Conservation (phyloP, 2,329 filamentous ascomycete species). For the Dothistroma septosporum region DNA sequence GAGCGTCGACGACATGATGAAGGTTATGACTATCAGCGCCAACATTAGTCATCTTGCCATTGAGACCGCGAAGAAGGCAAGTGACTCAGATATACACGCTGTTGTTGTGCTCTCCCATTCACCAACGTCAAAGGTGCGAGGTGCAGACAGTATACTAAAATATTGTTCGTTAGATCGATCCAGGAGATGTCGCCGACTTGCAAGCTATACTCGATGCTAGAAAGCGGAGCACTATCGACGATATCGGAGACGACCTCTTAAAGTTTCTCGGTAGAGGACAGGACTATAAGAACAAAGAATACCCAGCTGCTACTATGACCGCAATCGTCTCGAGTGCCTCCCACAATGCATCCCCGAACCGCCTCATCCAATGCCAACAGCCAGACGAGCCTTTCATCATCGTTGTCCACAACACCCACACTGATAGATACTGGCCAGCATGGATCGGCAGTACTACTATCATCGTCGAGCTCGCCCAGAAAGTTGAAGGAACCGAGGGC, state of each 20-base stretch:
- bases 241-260: background rate
- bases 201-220: background rate
- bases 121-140: background rate
- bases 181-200: background rate
- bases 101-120: background rate
- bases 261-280: background rate
- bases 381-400: background rate
- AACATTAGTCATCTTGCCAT: background rate
- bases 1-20: background rate
- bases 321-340: background rate
- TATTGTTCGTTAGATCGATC: background rate
- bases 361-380: background rate
- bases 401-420: background rate
- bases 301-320: background rate
- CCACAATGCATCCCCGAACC: background rate
- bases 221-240: background rate
- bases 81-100: background rate
- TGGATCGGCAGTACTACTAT: background rate
- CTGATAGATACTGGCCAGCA: background rate
- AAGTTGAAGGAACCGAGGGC: background rate
- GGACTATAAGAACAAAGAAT: background rate
- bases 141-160: too few relatives aligned
- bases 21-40: background rate
- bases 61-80: background rate
- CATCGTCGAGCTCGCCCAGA: background rate